Conservation (phyloP, 345 rosid species). For the Lepidium sativum region DNA sequence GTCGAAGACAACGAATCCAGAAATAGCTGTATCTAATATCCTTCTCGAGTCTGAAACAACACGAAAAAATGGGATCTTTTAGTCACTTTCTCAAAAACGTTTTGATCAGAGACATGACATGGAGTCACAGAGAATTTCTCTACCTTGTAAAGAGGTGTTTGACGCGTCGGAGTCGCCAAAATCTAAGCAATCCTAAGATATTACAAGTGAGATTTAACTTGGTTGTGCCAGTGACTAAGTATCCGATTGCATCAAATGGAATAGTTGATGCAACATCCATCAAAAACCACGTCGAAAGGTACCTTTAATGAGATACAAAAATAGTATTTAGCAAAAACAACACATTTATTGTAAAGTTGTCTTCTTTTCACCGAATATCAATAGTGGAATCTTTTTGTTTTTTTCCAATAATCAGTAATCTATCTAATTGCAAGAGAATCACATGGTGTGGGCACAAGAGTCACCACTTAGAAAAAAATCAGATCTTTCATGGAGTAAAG, state of each 20-base stretch:
- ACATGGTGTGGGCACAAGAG: slow-evolving; percentile 29
- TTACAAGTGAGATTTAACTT: slow-evolving; percentile 42
- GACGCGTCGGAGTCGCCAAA: slow-evolving; percentile 79
- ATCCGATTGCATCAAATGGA: slow-evolving; percentile 63
- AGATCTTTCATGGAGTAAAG: background rate
- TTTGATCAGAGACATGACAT: background rate
- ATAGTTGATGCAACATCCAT: slow-evolving; percentile 94
- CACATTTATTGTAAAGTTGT: background rate
- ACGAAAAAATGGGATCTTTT: background rate
- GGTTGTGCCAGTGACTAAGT: slow-evolving; percentile 49
- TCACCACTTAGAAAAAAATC: slow-evolving; percentile 10
- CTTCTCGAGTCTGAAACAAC: slow-evolving; percentile 64
- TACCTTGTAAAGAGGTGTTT: slow-evolving; percentile 82
- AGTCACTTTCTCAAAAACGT: background rate
- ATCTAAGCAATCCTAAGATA: slow-evolving; percentile 62
- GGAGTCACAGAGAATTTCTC: background rate
- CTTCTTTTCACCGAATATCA: background rate
- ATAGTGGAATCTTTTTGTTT: slow-evolving; percentile 21
- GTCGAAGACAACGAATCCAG: slow-evolving; percentile 68
- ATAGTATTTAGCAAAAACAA: slow-evolving; percentile 6
- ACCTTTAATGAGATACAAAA: slow-evolving; percentile 31
- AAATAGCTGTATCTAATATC: slow-evolving; percentile 83
- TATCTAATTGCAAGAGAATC: slow-evolving; percentile 13
- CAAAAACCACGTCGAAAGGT: slow-evolving; percentile 80
- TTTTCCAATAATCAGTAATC: slow-evolving; percentile 20